Evolutionary conservation across 1,284 basidiomycete species (phyloP).

Genomic region (Chondrostereum purpureum): DNA sequence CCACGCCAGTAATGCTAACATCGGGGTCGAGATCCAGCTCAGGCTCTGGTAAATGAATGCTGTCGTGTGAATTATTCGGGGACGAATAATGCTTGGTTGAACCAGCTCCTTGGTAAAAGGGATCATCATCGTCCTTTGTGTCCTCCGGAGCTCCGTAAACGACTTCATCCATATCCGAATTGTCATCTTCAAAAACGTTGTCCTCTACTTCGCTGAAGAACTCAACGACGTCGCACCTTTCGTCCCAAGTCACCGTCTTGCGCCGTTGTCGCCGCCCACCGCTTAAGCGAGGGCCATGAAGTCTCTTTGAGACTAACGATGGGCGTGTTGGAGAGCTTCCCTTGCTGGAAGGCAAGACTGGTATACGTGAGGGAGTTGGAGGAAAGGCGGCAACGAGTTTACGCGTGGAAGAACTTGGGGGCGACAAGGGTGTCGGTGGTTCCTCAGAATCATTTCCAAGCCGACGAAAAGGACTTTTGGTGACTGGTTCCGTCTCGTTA

Average conservation of each 20-base stretch:
- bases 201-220: slow-evolving; percentile 62
- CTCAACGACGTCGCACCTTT: slow-evolving; percentile 83
- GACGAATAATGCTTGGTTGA: slow-evolving; percentile 14
- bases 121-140: slow-evolving; percentile 20
- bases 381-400: slow-evolving; percentile 20
- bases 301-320: slow-evolving; percentile 71
- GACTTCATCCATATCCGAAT: slow-evolving; percentile 23
- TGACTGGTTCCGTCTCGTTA: slow-evolving; percentile 71
- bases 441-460: slow-evolving; percentile 14
- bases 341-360: slow-evolving; percentile 19
- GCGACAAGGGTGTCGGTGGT: slow-evolving; percentile 6
- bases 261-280: slow-evolving; percentile 51
- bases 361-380: slow-evolving; percentile 15
- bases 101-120: slow-evolving; percentile 19
- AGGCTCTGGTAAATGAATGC: slow-evolving; percentile 26
- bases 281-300: slow-evolving; percentile 73
- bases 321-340: slow-evolving; percentile 57
- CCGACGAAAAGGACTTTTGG: slow-evolving; percentile 77
- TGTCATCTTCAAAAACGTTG: slow-evolving; percentile 32
- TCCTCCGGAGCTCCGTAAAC: slow-evolving; percentile 18
- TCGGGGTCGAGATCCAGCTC: slow-evolving; percentile 33
- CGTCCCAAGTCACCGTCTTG: slow-evolving; percentile 85
- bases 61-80: slow-evolving; percentile 30
- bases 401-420: slow-evolving; percentile 1
- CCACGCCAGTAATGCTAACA: slow-evolving; percentile 56